A percentile compares a stretch with the other conserved stretches of the same genome.
These are phyloP conservation scores for Cryptosporidium sp. DNA, from an alignment of 169 alveolate genomes.

Conservation along the genomic window DNA sequence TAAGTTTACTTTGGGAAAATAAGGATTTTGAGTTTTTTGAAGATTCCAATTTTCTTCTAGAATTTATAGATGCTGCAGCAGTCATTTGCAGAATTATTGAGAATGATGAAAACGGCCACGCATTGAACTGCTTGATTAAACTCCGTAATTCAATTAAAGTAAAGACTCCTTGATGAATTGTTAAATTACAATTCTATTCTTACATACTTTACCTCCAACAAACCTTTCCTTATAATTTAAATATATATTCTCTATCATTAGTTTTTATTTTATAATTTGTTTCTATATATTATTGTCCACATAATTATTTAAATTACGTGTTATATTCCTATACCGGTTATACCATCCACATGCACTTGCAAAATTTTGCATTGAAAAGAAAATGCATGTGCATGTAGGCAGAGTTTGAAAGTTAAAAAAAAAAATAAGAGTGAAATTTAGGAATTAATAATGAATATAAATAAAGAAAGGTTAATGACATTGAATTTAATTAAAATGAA, in stretches of 20 bases:
- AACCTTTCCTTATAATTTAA: neutral
- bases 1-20: conserved; percentile 69
- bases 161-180: neutral
- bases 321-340: neutral
- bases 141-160: conserved; percentile 43
- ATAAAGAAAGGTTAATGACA: too few species aligned
- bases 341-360: neutral
- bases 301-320: neutral
- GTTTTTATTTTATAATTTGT: neutral
- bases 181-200: neutral
- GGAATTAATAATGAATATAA: too few species aligned
- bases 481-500: too few species aligned
- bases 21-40: conserved; percentile 67
- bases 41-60: conserved; percentile 28
- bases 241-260: neutral
- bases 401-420: neutral
- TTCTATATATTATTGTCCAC: neutral
- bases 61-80: conserved; percentile 59
- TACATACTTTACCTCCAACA: neutral
- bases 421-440: too few species aligned
- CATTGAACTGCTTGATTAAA: conserved; percentile 1
- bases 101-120: neutral
- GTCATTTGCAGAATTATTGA: conserved; percentile 55
- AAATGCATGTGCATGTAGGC: neutral
- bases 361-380: neutral